phyloP scores from a whole-genome alignment of 257 asterid species.

The Osmanthus fragrans region DNA sequence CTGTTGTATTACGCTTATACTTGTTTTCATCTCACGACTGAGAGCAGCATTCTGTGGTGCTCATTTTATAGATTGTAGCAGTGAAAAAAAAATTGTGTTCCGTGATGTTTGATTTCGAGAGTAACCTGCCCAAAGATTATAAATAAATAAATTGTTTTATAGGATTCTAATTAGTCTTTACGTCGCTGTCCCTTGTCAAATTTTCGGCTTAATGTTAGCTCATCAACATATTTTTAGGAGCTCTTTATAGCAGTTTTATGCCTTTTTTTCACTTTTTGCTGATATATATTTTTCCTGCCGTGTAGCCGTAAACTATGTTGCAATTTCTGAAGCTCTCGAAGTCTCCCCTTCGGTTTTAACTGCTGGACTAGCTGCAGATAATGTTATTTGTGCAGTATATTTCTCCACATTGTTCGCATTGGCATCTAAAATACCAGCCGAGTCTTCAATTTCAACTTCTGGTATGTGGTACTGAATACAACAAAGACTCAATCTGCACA shows the following conservation, averaged over 20 bases:
- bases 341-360: slow-evolving; percentile 85
- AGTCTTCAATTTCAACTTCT: slow-evolving; percentile 42
- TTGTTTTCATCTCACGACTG: neutral
- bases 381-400: slow-evolving; percentile 89
- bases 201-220: neutral
- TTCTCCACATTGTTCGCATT: slow-evolving; percentile 78
- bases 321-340: slow-evolving; percentile 81
- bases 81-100: neutral
- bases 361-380: slow-evolving; percentile 98
- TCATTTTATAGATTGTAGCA: neutral
- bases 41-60: neutral
- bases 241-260: neutral
- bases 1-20: neutral
- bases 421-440: slow-evolving; percentile 83
- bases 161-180: slow-evolving; percentile 1
- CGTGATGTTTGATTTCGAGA: neutral
- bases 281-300: slow-evolving; percentile 14
- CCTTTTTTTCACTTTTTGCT: slow-evolving; percentile 8
- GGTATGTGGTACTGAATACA: slow-evolving; percentile 41
- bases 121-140: neutral
- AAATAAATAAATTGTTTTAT: neutral
- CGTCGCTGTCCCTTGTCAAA: neutral
- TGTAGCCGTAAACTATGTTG: slow-evolving; percentile 95
- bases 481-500: neutral
- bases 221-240: neutral